phyloP scores from a whole-genome alignment of 257 asterid species.

The Nicotiana tomentosiformis region DNA sequence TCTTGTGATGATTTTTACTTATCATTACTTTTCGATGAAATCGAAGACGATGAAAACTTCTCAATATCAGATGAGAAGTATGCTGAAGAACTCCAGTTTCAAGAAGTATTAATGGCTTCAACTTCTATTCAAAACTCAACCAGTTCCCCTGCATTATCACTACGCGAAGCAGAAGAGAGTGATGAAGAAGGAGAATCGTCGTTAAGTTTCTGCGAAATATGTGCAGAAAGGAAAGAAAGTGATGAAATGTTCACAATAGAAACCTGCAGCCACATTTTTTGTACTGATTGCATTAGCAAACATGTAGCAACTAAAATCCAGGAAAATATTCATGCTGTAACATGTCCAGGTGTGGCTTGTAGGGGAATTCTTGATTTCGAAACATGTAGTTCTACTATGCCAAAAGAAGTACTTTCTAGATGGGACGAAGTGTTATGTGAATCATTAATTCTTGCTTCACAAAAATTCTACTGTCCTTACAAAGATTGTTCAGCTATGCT shows the following conservation, averaged over 20 bases:
- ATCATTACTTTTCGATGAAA: background rate
- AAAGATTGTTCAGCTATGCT: constrained; percentile 44
- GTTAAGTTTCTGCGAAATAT: constrained; percentile 37
- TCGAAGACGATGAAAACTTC: background rate
- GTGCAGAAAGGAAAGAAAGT: constrained; percentile 35
- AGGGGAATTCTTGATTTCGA: constrained; percentile 19
- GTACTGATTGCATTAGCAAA: constrained; percentile 41
- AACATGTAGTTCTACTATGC: constrained; percentile 18
- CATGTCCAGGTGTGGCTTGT: constrained; percentile 55
- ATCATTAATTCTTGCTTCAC: constrained; percentile 22
- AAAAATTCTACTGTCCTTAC: constrained; percentile 45
- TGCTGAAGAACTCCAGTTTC: constrained; percentile 34
- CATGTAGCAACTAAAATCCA: constrained; percentile 28
- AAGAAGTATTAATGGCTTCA: constrained; percentile 33
- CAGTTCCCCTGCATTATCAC: background rate
- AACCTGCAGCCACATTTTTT: constrained; percentile 37
- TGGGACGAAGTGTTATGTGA: constrained; percentile 46
- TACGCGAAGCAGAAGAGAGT: background rate
- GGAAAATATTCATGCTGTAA: background rate
- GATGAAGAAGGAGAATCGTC: constrained; percentile 16
- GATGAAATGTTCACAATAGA: constrained; percentile 22
- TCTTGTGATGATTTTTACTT: constrained; percentile 19
- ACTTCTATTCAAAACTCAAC: background rate
- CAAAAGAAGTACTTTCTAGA: background rate
- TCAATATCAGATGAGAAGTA: constrained; percentile 17